Percentiles rank a stretch among this genome's conserved stretches.
Evolutionary conservation across 176 grass and related monocot genomes (phyloP).

Genomic region (Raddia distichophylla): DNA sequence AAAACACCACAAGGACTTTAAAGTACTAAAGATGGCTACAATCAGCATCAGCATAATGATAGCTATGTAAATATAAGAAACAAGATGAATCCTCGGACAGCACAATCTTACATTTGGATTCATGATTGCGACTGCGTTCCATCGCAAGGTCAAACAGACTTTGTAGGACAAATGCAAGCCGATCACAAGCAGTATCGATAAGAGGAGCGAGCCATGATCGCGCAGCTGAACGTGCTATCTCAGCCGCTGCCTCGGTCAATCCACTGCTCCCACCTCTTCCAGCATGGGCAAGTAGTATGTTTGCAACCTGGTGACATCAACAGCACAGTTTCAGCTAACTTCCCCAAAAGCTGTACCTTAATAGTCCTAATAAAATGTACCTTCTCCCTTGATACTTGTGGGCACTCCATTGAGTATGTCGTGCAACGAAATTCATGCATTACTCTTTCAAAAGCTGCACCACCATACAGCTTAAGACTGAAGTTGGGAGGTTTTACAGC

Average conservation of each 20-base stretch:
- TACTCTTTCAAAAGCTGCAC: slow-evolving; percentile 95
- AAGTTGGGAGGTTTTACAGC: slow-evolving; percentile 74
- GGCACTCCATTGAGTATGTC: slow-evolving; percentile 92
- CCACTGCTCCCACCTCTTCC: slow-evolving; percentile 82
- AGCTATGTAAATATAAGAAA: background rate
- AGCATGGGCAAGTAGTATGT: slow-evolving; percentile 98
- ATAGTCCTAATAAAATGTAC: slow-evolving; percentile 44
- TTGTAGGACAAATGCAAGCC: slow-evolving; percentile 92
- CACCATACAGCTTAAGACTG: slow-evolving; percentile 86
- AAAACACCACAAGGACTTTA: background rate
- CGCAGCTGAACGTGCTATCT: slow-evolving; percentile 87
- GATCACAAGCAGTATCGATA: slow-evolving; percentile 87
- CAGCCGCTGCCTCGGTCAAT: slow-evolving; percentile 84
- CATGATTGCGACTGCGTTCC: slow-evolving; percentile 65
- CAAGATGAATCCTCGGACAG: slow-evolving; percentile 27
- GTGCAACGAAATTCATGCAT: slow-evolving; percentile 95
- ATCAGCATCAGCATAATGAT: slow-evolving; percentile 22
- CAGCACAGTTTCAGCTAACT: slow-evolving; percentile 21
- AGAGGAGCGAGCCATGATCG: slow-evolving; percentile 90
- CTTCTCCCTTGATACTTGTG: slow-evolving; percentile 94
- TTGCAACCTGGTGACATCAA: slow-evolving; percentile 70
- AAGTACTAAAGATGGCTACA: background rate
- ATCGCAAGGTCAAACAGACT: slow-evolving; percentile 94
- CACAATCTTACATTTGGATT: slow-evolving; percentile 59
- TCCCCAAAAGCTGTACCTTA: background rate